phyloP scores from a whole-genome alignment of 306 rosid genomes.

The Castanospermum australe region DNA sequence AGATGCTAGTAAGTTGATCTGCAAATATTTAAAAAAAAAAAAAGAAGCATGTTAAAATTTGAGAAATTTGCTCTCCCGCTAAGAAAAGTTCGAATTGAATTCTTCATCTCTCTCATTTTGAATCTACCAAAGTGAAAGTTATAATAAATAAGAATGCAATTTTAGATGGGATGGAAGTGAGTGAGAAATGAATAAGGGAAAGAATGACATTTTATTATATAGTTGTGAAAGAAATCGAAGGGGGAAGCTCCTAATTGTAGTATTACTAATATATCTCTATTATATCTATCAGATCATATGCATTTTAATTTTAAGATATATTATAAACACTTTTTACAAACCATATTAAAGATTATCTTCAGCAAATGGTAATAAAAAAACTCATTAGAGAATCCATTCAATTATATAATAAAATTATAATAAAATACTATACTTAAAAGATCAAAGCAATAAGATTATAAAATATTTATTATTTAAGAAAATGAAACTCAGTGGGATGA shows the following conservation, averaged over 20 bases:
- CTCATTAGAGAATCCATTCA: background rate
- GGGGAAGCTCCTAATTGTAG: background rate
- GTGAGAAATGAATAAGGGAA: background rate
- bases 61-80: background rate
- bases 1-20: conserved; percentile 73
- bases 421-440: background rate
- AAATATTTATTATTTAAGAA: background rate
- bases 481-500: background rate
- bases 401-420: background rate
- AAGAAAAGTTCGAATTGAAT: background rate
- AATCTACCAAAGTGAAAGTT: conserved; percentile 7
- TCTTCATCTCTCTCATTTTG: conserved; percentile 1
- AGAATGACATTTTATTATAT: background rate
- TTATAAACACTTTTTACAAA: background rate
- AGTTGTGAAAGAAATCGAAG: background rate
- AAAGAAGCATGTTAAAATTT: background rate
- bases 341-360: background rate
- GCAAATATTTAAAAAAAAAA: conserved; percentile 11
- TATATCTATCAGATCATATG: background rate
- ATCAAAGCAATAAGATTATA: background rate
- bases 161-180: background rate
- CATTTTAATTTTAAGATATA: background rate
- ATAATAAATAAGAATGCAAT: background rate
- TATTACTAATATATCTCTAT: background rate
- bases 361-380: background rate